These are phyloP conservation scores for Biscogniauxia sp. DNA, from an alignment of 2,329 filamentous ascomycete genomes.

Conservation along the genomic window DNA sequence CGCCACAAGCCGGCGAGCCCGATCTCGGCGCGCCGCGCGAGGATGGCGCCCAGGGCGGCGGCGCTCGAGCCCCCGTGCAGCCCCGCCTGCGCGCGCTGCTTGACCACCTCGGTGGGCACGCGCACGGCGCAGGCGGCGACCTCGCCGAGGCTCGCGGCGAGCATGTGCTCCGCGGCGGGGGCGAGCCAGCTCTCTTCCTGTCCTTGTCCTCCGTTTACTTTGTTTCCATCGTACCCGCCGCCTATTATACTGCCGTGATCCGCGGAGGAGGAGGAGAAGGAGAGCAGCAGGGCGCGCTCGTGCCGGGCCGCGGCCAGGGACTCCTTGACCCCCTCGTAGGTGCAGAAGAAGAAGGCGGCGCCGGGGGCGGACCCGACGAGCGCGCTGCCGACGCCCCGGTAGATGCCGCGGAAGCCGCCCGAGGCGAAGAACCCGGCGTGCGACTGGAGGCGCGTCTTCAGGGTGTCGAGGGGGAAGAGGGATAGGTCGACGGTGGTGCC, in stretches of 20 bases:
- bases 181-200: slow-evolving; percentile 24
- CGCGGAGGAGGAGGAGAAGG: slow-evolving; percentile 24
- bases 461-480: slow-evolving; percentile 95
- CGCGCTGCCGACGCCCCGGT: slow-evolving; percentile 86
- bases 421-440: slow-evolving; percentile 72
- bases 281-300: slow-evolving; percentile 16
- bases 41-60: slow-evolving; percentile 67
- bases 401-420: slow-evolving; percentile 88
- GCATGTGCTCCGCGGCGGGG: slow-evolving; percentile 64
- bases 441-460: slow-evolving; percentile 96
- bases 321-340: slow-evolving; percentile 76
- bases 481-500: slow-evolving; percentile 96
- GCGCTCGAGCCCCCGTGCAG: slow-evolving; percentile 71
- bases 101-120: slow-evolving; percentile 94
- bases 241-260: too few relatives aligned
- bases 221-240: background rate
- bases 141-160: slow-evolving; percentile 82
- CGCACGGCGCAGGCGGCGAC: slow-evolving; percentile 87
- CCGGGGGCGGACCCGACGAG: slow-evolving; percentile 89
- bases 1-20: slow-evolving; percentile 63
- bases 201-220: too few relatives aligned
- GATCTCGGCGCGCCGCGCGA: slow-evolving; percentile 44
- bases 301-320: slow-evolving; percentile 36
- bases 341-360: slow-evolving; percentile 95
- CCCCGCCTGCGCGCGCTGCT: slow-evolving; percentile 90